phyloP scores from a whole-genome alignment of 768 basidiomycete species.

The Tephrocybe sp. region DNA sequence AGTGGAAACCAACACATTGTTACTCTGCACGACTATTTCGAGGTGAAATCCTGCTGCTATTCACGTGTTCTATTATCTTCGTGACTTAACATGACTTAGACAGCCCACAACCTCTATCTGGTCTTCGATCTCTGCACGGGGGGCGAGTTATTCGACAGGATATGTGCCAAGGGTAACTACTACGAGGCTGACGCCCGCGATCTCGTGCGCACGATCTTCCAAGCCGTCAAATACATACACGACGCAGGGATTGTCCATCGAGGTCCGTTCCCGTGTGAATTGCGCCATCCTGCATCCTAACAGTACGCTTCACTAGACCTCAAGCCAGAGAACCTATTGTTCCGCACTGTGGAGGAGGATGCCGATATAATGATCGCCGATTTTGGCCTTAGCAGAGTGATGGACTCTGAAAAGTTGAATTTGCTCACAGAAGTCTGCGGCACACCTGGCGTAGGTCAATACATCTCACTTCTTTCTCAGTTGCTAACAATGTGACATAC shows the following conservation, averaged over 20 bases:
- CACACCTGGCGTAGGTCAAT: constrained; percentile 71
- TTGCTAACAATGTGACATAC: background rate
- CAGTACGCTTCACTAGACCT: constrained; percentile 51
- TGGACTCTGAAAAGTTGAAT: constrained; percentile 87
- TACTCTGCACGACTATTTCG: constrained; percentile 94
- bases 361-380: constrained; percentile 97
- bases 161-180: constrained; percentile 96
- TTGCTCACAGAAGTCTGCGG: constrained; percentile 95
- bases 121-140: constrained; percentile 96
- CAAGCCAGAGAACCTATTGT: constrained; percentile 97
- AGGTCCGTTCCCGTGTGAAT: constrained; percentile 35
- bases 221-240: constrained; percentile 90
- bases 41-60: constrained; percentile 44
- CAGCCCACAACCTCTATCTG: constrained; percentile 90
- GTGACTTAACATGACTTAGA: constrained; percentile 39
- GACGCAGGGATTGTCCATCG: constrained; percentile 91
- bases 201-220: constrained; percentile 83
- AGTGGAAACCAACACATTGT: constrained; percentile 90
- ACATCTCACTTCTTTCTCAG: constrained; percentile 10
- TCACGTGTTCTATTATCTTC: background rate
- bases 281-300: background rate
- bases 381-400: constrained; percentile 88
- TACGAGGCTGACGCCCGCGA: constrained; percentile 92
- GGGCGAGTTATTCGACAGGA: constrained; percentile 98
- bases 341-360: constrained; percentile 84